A percentile compares a stretch with the other conserved stretches of the same genome.
These are phyloP conservation scores for Cercospora zeae-maydis DNA, from an alignment of 2,329 filamentous ascomycete species.

Conservation along the genomic window DNA sequence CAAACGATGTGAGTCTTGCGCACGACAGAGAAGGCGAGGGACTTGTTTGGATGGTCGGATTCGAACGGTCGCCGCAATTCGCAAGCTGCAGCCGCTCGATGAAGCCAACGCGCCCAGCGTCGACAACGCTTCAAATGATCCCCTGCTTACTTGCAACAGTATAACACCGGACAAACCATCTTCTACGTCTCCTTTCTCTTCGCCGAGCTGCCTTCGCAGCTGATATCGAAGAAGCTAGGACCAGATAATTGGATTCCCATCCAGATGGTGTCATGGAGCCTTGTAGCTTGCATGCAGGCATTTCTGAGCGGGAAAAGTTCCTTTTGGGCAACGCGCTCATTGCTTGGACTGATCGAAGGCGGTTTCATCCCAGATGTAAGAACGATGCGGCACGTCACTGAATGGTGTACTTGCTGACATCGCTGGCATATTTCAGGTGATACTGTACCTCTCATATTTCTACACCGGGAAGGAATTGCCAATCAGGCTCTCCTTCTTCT, in stretches of 20 bases:
- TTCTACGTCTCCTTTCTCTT: slow-evolving; percentile 82
- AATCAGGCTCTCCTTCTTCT: slow-evolving; percentile 66
- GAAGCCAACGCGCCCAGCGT: background rate
- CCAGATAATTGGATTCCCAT: slow-evolving; percentile 47
- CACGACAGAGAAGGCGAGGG: background rate
- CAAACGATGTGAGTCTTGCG: slow-evolving; percentile 43
- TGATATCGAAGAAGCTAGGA: slow-evolving; percentile 46
- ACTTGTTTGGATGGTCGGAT: background rate
- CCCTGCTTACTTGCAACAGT: background rate
- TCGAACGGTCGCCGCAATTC: background rate
- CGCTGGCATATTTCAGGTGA: slow-evolving; percentile 27
- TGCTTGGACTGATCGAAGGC: slow-evolving; percentile 44
- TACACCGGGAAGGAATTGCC: slow-evolving; percentile 70
- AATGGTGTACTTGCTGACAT: slow-evolving; percentile 45
- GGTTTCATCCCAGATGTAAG: slow-evolving; percentile 62
- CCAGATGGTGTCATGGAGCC: slow-evolving; percentile 47
- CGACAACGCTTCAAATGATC: background rate
- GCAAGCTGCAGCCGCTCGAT: background rate
- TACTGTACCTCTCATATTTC: slow-evolving; percentile 68
- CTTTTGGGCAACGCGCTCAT: slow-evolving; percentile 40
- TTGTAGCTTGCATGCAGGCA: slow-evolving; percentile 40
- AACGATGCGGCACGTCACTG: slow-evolving; percentile 32
- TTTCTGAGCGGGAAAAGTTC: slow-evolving; percentile 35
- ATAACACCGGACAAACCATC: slow-evolving; percentile 48
- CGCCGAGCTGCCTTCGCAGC: slow-evolving; percentile 38